Conservation (phyloP, 2,329 filamentous ascomycete genomes). For the Pseudopithomyces chartarum region DNA sequence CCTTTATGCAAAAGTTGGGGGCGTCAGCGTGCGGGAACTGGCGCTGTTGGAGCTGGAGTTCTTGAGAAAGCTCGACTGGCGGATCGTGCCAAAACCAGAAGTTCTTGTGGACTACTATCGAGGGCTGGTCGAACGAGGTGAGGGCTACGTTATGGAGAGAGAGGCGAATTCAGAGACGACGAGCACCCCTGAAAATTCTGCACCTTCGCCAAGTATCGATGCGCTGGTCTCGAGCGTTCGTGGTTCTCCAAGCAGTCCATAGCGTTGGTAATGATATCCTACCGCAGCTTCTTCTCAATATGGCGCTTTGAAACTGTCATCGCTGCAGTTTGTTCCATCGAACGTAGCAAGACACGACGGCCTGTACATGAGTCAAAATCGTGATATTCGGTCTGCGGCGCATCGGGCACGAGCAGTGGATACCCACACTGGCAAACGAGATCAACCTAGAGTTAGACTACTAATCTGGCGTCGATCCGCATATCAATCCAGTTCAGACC, state of each 20-base stretch:
- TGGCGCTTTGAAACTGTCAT: background rate
- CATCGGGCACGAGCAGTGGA: background rate
- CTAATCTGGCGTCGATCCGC: no score
- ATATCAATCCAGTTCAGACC: no score
- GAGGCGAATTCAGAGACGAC: slow-evolving; percentile 23
- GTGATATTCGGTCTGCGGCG: background rate
- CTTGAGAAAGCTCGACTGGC: slow-evolving; percentile 90
- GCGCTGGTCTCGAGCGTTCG: slow-evolving; percentile 28
- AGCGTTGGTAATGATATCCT: slow-evolving; percentile 7
- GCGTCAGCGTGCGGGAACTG: slow-evolving; percentile 86
- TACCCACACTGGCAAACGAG: background rate
- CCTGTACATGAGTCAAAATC: background rate
- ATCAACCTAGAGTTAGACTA: no score
- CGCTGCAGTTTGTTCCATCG: background rate
- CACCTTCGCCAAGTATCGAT: slow-evolving; percentile 17
- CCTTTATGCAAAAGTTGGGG: slow-evolving; percentile 91
- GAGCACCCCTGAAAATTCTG: background rate
- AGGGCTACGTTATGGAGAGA: slow-evolving; percentile 60
- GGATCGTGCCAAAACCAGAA: slow-evolving; percentile 94
- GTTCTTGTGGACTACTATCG: slow-evolving; percentile 92
- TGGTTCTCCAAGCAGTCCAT: slow-evolving; percentile 21
- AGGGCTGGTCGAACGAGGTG: slow-evolving; percentile 74
- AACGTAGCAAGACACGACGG: background rate
- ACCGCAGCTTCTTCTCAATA: background rate
- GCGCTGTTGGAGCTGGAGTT: slow-evolving; percentile 94